Conservation (phyloP, 768 basidiomycete genomes). For the Melanogaster broomeanus region DNA sequence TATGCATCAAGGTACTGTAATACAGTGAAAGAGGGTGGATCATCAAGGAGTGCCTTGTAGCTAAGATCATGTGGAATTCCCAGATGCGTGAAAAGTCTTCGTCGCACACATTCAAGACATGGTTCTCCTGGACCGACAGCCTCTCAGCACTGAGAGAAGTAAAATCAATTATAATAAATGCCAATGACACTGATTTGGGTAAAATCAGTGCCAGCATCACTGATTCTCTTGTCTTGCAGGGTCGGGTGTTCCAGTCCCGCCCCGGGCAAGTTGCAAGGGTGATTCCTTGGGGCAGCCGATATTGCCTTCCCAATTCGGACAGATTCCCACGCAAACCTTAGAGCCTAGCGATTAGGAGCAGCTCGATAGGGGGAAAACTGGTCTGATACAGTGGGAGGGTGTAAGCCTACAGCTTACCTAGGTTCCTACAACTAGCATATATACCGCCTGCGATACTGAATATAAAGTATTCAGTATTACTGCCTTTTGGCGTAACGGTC, state of each 20-base stretch:
- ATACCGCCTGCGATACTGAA: too few relatives aligned
- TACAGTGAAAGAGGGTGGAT: too few relatives aligned
- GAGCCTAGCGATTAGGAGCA: background rate
- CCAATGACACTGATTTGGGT: too few relatives aligned
- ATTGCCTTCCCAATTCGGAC: background rate
- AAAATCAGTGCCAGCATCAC: too few relatives aligned
- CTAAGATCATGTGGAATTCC: slow-evolving; percentile 75
- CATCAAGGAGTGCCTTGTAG: slow-evolving; percentile 74
- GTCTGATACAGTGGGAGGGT: background rate
- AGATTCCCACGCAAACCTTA: background rate
- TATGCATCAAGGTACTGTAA: too few relatives aligned
- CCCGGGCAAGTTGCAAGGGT: background rate
- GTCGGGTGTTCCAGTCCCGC: background rate
- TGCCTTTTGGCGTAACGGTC: too few relatives aligned
- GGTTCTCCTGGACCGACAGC: slow-evolving; percentile 65
- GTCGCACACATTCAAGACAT: slow-evolving; percentile 70
- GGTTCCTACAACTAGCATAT: too few relatives aligned
- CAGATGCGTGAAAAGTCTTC: slow-evolving; percentile 73
- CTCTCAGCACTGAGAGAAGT: too few relatives aligned
- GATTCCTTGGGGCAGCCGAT: background rate
- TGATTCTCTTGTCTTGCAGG: too few relatives aligned
- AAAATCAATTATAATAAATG: too few relatives aligned
- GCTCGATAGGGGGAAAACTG: background rate
- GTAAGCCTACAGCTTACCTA: too few relatives aligned
- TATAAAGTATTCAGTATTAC: too few relatives aligned